Evolutionary conservation across 108 stramenopile genomes (phyloP).

Genomic region (Skeletonema potamos): DNA sequence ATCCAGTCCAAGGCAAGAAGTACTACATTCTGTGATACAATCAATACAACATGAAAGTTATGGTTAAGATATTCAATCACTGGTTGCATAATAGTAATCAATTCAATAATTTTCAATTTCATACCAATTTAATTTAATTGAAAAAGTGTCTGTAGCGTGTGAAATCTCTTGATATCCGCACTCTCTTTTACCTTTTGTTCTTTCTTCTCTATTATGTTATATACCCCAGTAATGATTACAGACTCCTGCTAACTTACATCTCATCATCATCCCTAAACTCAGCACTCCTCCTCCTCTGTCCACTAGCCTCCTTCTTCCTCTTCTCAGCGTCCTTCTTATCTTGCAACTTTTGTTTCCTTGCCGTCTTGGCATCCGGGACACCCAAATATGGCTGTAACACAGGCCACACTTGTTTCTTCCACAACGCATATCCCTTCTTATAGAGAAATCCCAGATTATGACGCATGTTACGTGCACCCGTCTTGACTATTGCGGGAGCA

Average conservation of each 20-base stretch:
- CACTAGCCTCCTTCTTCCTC: conserved; percentile 43
- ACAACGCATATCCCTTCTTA: conserved; percentile 66
- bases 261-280: conserved; percentile 84
- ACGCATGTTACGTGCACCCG: conserved; percentile 72
- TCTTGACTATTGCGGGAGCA: conserved; percentile 73
- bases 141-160: not conserved
- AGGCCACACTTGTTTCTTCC: conserved; percentile 85
- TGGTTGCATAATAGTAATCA: too few relatives aligned
- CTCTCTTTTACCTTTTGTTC: not conserved
- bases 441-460: conserved; percentile 71
- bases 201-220: not conserved
- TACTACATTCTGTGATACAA: too few relatives aligned
- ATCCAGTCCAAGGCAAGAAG: too few relatives aligned
- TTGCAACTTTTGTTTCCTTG: conserved; percentile 74
- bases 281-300: conserved; percentile 61
- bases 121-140: not conserved
- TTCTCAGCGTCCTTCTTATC: conserved; percentile 69
- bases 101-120: not conserved
- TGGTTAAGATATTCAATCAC: too few relatives aligned
- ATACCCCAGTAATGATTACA: not conserved
- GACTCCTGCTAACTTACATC: conserved; percentile 14
- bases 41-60: too few relatives aligned
- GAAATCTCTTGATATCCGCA: not conserved
- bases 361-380: conserved; percentile 69
- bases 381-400: conserved; percentile 79